Evolutionary conservation across 2,329 filamentous ascomycete genomes (phyloP).

Genomic region (Cordyceps militaris): DNA sequence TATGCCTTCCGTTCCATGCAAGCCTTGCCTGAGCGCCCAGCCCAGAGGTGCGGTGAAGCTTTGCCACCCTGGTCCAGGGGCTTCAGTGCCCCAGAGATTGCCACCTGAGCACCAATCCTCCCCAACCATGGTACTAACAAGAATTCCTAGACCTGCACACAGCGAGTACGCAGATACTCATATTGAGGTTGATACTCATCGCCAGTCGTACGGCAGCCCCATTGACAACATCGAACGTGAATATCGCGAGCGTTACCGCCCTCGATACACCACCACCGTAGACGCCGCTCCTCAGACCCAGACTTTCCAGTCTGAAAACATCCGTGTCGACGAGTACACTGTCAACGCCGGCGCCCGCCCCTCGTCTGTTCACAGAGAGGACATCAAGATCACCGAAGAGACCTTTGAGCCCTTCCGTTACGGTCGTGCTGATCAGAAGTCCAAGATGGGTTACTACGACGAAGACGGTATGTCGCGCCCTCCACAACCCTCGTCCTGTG

Average conservation of each 20-base stretch:
- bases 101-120: background rate
- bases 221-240: constrained; percentile 60
- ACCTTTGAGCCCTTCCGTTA: constrained; percentile 51
- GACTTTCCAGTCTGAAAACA: constrained; percentile 22
- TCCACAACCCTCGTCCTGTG: background rate
- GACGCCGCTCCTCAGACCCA: constrained; percentile 20
- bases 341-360: constrained; percentile 30
- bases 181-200: constrained; percentile 55
- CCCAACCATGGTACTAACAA: background rate
- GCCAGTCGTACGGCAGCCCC: constrained; percentile 41
- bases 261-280: constrained; percentile 35
- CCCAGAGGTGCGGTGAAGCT: constrained; percentile 8
- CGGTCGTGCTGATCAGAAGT: constrained; percentile 35
- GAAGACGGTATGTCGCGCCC: constrained; percentile 44
- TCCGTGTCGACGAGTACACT: constrained; percentile 29
- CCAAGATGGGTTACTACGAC: constrained; percentile 61
- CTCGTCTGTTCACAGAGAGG: constrained; percentile 41
- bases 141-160: constrained; percentile 27
- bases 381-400: constrained; percentile 57
- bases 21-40: constrained; percentile 9
- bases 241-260: constrained; percentile 56
- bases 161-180: constrained; percentile 54
- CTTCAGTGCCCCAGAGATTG: constrained; percentile 2
- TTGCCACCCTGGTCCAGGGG: constrained; percentile 8
- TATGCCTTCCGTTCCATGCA: constrained; percentile 4